Evolutionary conservation across 164 flowering plant species (phyloP).

Genomic region (Amborella trichopoda): DNA sequence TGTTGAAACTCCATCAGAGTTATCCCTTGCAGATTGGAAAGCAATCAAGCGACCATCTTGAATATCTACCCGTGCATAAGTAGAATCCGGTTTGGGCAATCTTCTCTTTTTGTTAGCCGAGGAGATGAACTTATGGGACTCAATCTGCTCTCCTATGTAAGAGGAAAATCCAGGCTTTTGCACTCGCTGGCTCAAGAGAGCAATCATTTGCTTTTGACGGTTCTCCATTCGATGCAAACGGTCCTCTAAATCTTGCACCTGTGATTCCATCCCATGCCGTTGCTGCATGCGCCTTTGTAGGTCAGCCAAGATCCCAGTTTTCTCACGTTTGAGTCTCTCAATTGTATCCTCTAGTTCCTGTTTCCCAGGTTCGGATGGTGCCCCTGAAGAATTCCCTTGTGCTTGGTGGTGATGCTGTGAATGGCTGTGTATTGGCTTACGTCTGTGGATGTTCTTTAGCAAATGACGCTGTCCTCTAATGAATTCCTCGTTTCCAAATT

Average conservation of each 20-base stretch:
- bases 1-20: conserved; percentile 14
- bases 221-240: conserved; percentile 30
- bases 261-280: conserved; percentile 25
- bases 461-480: conserved; percentile 56
- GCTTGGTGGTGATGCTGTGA: conserved; percentile 21
- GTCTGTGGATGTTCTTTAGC: conserved; percentile 59
- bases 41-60: conserved; percentile 13
- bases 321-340: conserved; percentile 44
- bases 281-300: conserved; percentile 33
- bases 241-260: conserved; percentile 24
- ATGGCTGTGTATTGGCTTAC: conserved; percentile 83
- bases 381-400: conserved; percentile 15
- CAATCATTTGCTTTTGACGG: conserved; percentile 32
- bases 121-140: conserved; percentile 3
- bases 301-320: conserved; percentile 27
- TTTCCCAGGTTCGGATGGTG: conserved; percentile 33
- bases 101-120: conserved; percentile 43
- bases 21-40: conserved; percentile 11
- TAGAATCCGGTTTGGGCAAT: conserved; percentile 18
- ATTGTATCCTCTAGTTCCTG: conserved; percentile 49
- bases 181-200: conserved; percentile 25
- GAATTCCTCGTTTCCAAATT: conserved; percentile 78
- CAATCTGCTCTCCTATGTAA: conserved; percentile 21
- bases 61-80: conserved; percentile 15
- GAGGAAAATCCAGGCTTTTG: conserved; percentile 34